Evolutionary conservation across 148 eudicot species (phyloP).

Genomic region (Cornus kousa): DNA sequence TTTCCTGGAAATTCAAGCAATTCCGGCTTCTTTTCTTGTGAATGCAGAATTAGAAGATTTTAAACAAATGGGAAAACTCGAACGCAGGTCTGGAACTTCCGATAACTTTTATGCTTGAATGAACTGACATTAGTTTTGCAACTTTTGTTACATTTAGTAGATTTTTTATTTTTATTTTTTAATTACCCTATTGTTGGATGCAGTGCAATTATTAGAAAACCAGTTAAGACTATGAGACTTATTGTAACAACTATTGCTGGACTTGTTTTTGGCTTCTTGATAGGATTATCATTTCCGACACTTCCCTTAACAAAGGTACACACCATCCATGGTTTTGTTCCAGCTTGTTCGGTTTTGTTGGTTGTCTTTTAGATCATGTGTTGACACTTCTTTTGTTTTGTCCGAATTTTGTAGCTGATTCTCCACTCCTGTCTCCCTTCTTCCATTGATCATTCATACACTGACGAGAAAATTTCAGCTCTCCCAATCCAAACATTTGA

Average conservation of each 20-base stretch:
- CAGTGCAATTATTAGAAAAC: conserved; percentile 48
- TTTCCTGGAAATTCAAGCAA: no score
- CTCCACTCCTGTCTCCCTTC: no score
- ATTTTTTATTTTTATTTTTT: no score
- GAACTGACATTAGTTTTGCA: neutral
- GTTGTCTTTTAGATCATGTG: neutral
- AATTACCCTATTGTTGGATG: conserved; percentile 17
- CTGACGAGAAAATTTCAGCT: conserved; percentile 17
- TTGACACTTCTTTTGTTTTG: neutral
- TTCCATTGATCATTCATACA: conserved; percentile 3
- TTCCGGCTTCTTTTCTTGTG: no score
- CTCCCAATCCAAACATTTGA: conserved; percentile 13
- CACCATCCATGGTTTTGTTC: neutral
- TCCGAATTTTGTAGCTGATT: conserved; percentile 26
- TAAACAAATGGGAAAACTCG: no score
- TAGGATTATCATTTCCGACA: conserved; percentile 61
- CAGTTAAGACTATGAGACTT: conserved; percentile 53
- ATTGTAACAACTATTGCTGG: conserved; percentile 48
- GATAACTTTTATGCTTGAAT: neutral
- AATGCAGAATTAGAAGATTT: no score
- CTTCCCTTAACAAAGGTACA: conserved; percentile 59
- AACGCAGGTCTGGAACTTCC: no score
- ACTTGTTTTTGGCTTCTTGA: conserved; percentile 58
- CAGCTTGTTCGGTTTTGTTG: no score
- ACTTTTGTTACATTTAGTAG: no score